A percentile compares a stretch with the other conserved stretches of the same genome.
Conservation (phyloP, 345 rosid genomes). For the Pistacia vera region DNA sequence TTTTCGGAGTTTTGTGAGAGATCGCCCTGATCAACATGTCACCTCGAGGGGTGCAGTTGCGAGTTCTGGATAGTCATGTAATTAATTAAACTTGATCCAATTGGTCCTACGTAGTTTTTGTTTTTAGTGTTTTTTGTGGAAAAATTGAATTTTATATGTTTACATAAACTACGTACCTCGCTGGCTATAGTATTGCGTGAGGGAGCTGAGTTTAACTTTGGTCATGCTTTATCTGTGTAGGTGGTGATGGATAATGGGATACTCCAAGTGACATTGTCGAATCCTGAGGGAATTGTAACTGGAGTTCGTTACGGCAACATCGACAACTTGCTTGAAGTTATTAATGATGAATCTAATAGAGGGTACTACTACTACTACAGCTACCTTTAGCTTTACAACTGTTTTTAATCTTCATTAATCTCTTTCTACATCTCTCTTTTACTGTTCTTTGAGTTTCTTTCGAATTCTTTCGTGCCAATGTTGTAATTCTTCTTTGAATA, state of each 20-base stretch:
- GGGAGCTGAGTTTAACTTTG: conserved; percentile 20
- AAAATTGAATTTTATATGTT: neutral
- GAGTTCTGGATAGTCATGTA: conserved; percentile 39
- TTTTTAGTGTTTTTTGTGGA: conserved; percentile 20
- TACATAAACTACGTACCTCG: neutral
- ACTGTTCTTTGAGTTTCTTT: neutral
- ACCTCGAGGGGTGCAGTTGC: conserved; percentile 28
- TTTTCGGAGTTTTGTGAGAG: neutral
- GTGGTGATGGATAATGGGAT: conserved; percentile 85
- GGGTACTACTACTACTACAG: conserved; percentile 46
- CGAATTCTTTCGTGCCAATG: neutral
- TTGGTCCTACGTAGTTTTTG: neutral
- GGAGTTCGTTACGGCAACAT: conserved; percentile 66
- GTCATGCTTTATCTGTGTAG: conserved; percentile 36
- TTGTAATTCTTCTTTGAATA: neutral
- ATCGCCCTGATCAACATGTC: conserved; percentile 22
- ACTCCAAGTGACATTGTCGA: conserved; percentile 66
- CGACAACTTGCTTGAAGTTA: conserved; percentile 87
- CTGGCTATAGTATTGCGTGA: neutral
- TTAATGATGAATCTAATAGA: conserved; percentile 73
- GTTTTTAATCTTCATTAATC: neutral
- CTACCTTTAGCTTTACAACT: neutral
- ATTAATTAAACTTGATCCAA: neutral
- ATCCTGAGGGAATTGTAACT: conserved; percentile 79
- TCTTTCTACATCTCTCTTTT: neutral